Evolutionary conservation across 225 moss, liverwort and hornwort genomes (phyloP), one percentile per base, ranked within the genome.

Genomic region (Asterella californica): DNA sequence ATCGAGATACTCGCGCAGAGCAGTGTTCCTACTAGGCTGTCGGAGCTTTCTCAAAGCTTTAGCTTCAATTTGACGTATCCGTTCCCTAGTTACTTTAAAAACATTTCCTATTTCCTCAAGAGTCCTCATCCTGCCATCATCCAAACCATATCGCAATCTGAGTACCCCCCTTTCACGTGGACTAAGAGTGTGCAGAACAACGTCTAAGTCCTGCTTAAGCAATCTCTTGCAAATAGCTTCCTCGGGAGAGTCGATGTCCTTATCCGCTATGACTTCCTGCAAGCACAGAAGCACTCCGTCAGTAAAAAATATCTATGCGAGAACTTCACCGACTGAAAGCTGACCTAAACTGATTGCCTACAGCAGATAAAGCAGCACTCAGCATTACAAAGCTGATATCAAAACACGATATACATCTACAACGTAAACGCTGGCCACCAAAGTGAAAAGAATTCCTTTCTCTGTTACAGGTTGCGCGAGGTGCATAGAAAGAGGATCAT

Each of bases 11-110:
- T 89, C 90, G 29, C 90, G 88, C 66, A 96, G 69, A 59, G 88
- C 5, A 50, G 74, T 83, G 49, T 96, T 94, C 70, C 96, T 90
- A 75, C 75, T 84, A 2, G 96, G 94, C 74, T 96, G 94, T 57
- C 88, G 82, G 33, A 96, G 87, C 85, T 96, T 96, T 33, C 91
- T 85, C 84, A 96, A 88, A 25, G 92, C 96, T 80, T 94, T 96
- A 0, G 90, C 79, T 85, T 96, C 96, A 42, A 96, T 96, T 83
- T 96, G 96, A 36, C 96, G 85, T 76, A 96, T 94, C 64, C 96
- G 89, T 85, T 96, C 96, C 71, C 96, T 90, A 4, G 96, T 91
- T 2, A 96, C 96, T 50, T 83, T 87, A 78, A 91, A 96, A 66
- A 91, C 87, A 74, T 34, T 74, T 21, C 96, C 96, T 57, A 96